Conservation (phyloP, 352 stramenopile species). For the Elongisporangium anandrum region DNA sequence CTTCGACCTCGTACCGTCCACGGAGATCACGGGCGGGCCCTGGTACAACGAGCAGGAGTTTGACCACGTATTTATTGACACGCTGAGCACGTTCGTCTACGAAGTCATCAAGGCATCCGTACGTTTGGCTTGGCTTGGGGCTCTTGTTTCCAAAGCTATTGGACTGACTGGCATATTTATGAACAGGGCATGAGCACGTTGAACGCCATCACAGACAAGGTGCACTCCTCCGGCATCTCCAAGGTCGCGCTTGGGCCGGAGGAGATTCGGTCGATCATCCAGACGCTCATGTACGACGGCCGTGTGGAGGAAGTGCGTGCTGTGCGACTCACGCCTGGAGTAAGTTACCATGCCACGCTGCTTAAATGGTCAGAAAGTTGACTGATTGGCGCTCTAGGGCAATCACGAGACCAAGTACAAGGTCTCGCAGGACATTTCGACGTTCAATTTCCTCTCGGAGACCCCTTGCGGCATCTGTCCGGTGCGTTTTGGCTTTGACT, state of each 20-base stretch:
- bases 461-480: conserved; percentile 88
- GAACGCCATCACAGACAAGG: conserved; percentile 87
- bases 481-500: conserved; percentile 26
- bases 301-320: conserved; percentile 87
- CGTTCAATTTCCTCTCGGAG: conserved; percentile 87
- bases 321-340: conserved; percentile 67
- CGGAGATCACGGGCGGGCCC: conserved; percentile 97
- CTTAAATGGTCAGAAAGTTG: neutral
- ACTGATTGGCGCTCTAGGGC: conserved; percentile 19
- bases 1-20: conserved; percentile 93
- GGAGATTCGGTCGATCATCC: conserved; percentile 90
- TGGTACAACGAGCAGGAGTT: conserved; percentile 99
- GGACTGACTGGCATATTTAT: neutral
- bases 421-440: conserved; percentile 81
- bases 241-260: conserved; percentile 89
- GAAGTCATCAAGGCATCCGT: conserved; percentile 84
- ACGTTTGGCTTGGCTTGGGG: neutral
- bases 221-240: conserved; percentile 86
- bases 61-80: conserved; percentile 98
- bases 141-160: no score
- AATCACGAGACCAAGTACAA: conserved; percentile 87
- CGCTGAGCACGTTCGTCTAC: conserved; percentile 94
- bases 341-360: conserved; percentile 23
- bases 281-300: conserved; percentile 91
- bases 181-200: conserved; percentile 74